Percentiles rank a stretch among this genome's conserved stretches.
Evolutionary conservation across 306 rosid genomes (phyloP).

Genomic region (Pterocarpus macrocarpus): DNA sequence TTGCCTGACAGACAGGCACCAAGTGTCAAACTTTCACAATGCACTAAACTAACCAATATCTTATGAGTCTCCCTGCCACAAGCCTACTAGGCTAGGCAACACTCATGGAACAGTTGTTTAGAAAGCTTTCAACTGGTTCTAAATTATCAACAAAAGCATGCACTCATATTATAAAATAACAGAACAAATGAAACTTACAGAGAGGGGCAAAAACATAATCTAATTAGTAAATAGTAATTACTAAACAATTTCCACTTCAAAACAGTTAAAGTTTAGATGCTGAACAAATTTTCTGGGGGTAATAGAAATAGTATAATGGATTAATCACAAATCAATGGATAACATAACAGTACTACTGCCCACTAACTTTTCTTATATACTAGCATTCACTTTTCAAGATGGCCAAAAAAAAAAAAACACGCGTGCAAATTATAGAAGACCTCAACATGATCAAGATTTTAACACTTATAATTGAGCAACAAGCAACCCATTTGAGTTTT

Average conservation of each 20-base stretch:
- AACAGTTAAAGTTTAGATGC: neutral
- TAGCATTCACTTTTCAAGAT: neutral
- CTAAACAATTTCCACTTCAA: constrained; percentile 10
- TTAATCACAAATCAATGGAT: constrained; percentile 34
- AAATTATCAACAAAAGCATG: neutral
- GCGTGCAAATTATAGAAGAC: constrained; percentile 5
- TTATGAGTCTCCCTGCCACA: constrained; percentile 19
- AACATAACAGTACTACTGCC: constrained; percentile 21
- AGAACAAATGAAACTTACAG: constrained; percentile 7
- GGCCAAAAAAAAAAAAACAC: neutral
- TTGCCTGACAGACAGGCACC: neutral
- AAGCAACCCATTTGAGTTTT: constrained; percentile 6
- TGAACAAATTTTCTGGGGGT: neutral
- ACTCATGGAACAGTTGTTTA: neutral
- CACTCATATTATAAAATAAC: constrained; percentile 1
- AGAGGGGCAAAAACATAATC: neutral
- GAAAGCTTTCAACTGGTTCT: neutral
- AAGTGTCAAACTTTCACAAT: constrained; percentile 25
- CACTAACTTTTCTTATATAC: constrained; percentile 19
- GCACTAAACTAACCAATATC: constrained; percentile 19
- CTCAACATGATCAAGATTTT: constrained; percentile 31
- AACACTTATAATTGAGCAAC: neutral
- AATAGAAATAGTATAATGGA: constrained; percentile 2
- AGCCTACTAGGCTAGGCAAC: neutral
- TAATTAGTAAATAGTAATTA: neutral